phyloP scores from a whole-genome alignment of 257 asterid genomes.

The Coffea eugenioides region DNA sequence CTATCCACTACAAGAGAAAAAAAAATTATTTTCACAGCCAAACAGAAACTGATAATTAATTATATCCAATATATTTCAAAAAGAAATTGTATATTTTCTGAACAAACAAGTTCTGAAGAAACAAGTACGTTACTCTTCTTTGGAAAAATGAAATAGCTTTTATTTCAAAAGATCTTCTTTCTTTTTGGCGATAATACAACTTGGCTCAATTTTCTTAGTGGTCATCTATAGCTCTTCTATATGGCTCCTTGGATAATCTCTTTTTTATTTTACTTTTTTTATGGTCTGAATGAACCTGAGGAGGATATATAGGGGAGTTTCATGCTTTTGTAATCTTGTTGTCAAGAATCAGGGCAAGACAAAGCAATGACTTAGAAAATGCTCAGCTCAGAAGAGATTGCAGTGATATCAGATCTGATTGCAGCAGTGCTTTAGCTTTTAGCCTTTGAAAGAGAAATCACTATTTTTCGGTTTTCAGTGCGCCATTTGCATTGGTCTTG shows the following conservation, averaged over 20 bases:
- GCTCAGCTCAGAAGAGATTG: slow-evolving; percentile 28
- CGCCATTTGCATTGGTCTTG: slow-evolving; percentile 48
- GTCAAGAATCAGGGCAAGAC: slow-evolving; percentile 32
- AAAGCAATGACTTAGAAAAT: slow-evolving; percentile 39
- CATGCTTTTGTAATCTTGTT: slow-evolving; percentile 36
- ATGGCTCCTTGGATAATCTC: background rate
- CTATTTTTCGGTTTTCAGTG: slow-evolving; percentile 9
- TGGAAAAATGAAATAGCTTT: background rate
- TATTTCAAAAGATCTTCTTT: background rate
- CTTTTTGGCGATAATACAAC: background rate
- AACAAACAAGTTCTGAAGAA: background rate
- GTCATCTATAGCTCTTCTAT: no score
- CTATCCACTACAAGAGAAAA: no score
- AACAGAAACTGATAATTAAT: background rate
- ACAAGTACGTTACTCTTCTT: background rate
- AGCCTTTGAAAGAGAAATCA: slow-evolving; percentile 1
- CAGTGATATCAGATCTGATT: slow-evolving; percentile 38
- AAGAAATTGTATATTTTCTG: background rate
- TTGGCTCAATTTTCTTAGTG: background rate
- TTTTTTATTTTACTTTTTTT: background rate
- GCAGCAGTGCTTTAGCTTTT: slow-evolving; percentile 28
- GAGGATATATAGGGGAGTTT: background rate
- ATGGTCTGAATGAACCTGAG: background rate
- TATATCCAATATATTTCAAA: background rate
- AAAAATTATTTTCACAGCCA: background rate